A percentile compares a stretch with the other conserved stretches of the same genome.
Conservation (phyloP, 1,139 yeast genomes). For the Candida tetrigidarum region DNA sequence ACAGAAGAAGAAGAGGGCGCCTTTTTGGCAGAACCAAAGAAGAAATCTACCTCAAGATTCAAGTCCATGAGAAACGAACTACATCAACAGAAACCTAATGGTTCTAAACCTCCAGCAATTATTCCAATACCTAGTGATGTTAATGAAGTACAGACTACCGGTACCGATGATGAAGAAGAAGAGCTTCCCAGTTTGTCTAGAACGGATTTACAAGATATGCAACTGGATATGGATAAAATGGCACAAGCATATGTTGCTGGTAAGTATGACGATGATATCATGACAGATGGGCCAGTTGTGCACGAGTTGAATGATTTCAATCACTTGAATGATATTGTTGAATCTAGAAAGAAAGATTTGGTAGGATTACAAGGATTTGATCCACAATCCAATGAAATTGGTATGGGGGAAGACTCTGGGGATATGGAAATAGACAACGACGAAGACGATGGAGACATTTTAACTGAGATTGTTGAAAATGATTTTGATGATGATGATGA, state of each 20-base stretch:
- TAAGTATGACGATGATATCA: constrained; percentile 58
- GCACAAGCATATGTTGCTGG: constrained; percentile 65
- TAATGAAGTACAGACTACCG: too few relatives aligned
- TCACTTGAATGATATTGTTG: constrained; percentile 51
- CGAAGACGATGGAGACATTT: constrained; percentile 42
- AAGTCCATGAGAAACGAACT: constrained; percentile 20
- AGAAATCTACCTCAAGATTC: constrained; percentile 24
- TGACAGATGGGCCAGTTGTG: constrained; percentile 59
- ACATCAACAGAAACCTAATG: background rate
- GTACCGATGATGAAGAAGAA: too few relatives aligned
- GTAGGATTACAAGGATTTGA: constrained; percentile 24
- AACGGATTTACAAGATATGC: constrained; percentile 26
- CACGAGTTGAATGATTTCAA: constrained; percentile 60
- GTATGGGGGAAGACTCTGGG: constrained; percentile 23
- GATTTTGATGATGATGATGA: constrained; percentile 19
- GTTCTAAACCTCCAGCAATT: constrained; percentile 3
- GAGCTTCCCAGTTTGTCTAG: constrained; percentile 39
- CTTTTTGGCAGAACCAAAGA: constrained; percentile 1
- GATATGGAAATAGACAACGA: constrained; percentile 32
- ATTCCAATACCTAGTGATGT: constrained; percentile 10
- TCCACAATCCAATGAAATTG: constrained; percentile 25
- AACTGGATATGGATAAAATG: constrained; percentile 51
- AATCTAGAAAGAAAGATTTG: constrained; percentile 24
- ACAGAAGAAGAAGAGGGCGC: background rate
- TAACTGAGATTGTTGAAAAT: constrained; percentile 43